Evolutionary conservation across 495 filamentous ascomycete genomes (phyloP), one percentile per base, ranked within the genome.

Genomic region (Schizothecium vesticola): DNA sequence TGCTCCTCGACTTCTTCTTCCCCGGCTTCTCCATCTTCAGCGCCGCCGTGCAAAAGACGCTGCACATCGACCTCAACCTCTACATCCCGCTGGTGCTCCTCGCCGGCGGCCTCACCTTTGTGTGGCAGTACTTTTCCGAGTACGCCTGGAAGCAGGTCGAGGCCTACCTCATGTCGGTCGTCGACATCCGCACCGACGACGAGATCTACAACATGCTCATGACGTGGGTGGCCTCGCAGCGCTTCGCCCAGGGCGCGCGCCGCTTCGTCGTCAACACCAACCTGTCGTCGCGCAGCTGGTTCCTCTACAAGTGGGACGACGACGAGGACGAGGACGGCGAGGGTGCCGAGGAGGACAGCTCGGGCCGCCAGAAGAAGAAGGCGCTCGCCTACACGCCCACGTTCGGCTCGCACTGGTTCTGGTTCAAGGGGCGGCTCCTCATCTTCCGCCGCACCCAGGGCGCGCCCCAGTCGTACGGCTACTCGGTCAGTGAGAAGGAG

Each of bases 1-100:
- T 70, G n/a, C 79, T 92, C n/a, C 81, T 94, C 19, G 90, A 94
- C 68, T 81, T 86, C 26, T 84, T 94, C 74, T 87, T 94, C 65
- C 91, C 91, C 0, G 91, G 91, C 19, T 92, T 91, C 76, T 83
- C 87, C 1, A 74, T 90, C 69, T 79, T 91, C 63, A 88, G 89
- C 0, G 77, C 83, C 2, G 83, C 87, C 25, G 70, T 91, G 7
- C 76, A 85, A 8, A 85, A 86, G 26, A 84, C 87, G 64, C 78
- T 91, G 2, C 83, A 88, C 57, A 83, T 96, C 75, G 91, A 96
- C 72, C 79, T 92, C 13, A 88, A 87, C 59, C 64, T 88, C n/a
- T 88, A 92, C 75, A 83, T 94, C 55, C 89, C 90, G 2, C 75
- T 88, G 16, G 69, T 91, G 0, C 65, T 92, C 2, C 70, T 86